A percentile compares a stretch with the other conserved stretches of the same genome.
phyloP scores from a whole-genome alignment of 495 filamentous ascomycete species.

The Apodospora peruviana region DNA sequence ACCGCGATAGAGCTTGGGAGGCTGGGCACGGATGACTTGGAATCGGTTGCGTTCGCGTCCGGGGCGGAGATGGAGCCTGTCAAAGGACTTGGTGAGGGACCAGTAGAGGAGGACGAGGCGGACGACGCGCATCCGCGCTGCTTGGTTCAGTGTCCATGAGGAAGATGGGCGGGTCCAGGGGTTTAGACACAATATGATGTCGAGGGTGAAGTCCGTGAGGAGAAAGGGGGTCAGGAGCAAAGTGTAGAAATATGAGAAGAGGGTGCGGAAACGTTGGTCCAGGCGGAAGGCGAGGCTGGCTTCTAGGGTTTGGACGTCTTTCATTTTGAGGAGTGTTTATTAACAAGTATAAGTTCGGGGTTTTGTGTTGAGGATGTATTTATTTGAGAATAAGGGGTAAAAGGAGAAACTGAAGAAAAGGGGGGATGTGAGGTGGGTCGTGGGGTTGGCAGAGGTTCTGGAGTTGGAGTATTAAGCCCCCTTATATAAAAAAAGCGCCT shows the following conservation, averaged over 20 bases:
- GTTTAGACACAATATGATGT: slow-evolving; percentile 2
- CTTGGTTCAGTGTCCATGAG: slow-evolving; percentile 12
- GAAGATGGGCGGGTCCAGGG: slow-evolving; percentile 8
- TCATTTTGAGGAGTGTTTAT: too few species aligned
- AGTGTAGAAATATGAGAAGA: slow-evolving; percentile 5
- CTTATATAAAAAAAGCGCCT: too few species aligned
- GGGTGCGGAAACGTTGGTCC: too few species aligned
- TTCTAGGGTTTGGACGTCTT: too few species aligned
- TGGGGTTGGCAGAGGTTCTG: too few species aligned
- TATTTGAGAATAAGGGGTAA: too few species aligned
- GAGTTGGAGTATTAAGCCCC: too few species aligned
- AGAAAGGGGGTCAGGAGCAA: slow-evolving; percentile 9
- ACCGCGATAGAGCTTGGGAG: slow-evolving; percentile 7
- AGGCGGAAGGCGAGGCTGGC: too few species aligned
- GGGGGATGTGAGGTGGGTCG: too few species aligned
- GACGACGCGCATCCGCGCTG: slow-evolving; percentile 9
- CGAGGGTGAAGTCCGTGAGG: slow-evolving; percentile 8
- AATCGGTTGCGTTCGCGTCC: slow-evolving; percentile 13
- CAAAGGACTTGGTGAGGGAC: slow-evolving; percentile 1
- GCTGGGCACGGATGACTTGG: slow-evolving; percentile 5
- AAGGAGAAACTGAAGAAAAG: too few species aligned
- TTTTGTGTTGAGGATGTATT: too few species aligned
- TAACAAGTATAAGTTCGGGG: too few species aligned
- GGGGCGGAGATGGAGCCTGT: slow-evolving; percentile 3
- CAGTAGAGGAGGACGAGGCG: slow-evolving; percentile 6